Percentiles rank a stretch among this genome's conserved stretches.
Evolutionary conservation across 768 basidiomycete genomes (phyloP).

Genomic region (Rhodotorula taiwanensis): DNA sequence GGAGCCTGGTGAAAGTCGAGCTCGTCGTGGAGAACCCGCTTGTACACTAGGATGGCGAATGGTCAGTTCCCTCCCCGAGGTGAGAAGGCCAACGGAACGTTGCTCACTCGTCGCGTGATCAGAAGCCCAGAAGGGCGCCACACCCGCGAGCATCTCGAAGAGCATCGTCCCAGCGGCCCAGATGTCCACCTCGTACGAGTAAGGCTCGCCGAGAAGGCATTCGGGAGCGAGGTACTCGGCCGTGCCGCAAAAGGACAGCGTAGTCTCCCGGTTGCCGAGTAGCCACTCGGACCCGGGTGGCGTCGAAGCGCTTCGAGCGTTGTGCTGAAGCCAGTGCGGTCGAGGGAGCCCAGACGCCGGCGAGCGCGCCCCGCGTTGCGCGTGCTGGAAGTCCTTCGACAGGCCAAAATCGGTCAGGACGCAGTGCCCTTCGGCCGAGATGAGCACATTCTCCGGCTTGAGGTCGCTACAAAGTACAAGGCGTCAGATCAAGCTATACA

Average conservation of each 20-base stretch:
- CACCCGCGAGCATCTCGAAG: slow-evolving; percentile 92
- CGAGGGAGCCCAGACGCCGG: too few relatives aligned
- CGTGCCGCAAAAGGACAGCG: slow-evolving; percentile 77
- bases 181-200: slow-evolving; percentile 94
- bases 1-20: slow-evolving; percentile 61
- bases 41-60: slow-evolving; percentile 66
- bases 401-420: slow-evolving; percentile 95
- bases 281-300: neutral
- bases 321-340: slow-evolving; percentile 24
- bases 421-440: slow-evolving; percentile 88
- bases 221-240: slow-evolving; percentile 95
- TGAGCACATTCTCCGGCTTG: slow-evolving; percentile 58
- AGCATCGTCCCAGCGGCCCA: slow-evolving; percentile 98
- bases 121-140: slow-evolving; percentile 86
- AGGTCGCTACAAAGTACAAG: slow-evolving; percentile 17
- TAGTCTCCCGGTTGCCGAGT: slow-evolving; percentile 49
- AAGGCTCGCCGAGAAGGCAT: slow-evolving; percentile 81
- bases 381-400: slow-evolving; percentile 77
- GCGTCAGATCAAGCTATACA: neutral
- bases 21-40: slow-evolving; percentile 82
- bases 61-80: neutral
- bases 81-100: neutral
- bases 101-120: slow-evolving; percentile 59
- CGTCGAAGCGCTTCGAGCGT: slow-evolving; percentile 6
- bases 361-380: too few relatives aligned